Percentiles rank a stretch among this genome's conserved stretches.
These are phyloP conservation scores for Spinacia oleracea DNA, from an alignment of 179 eudicot species.

Conservation along the genomic window DNA sequence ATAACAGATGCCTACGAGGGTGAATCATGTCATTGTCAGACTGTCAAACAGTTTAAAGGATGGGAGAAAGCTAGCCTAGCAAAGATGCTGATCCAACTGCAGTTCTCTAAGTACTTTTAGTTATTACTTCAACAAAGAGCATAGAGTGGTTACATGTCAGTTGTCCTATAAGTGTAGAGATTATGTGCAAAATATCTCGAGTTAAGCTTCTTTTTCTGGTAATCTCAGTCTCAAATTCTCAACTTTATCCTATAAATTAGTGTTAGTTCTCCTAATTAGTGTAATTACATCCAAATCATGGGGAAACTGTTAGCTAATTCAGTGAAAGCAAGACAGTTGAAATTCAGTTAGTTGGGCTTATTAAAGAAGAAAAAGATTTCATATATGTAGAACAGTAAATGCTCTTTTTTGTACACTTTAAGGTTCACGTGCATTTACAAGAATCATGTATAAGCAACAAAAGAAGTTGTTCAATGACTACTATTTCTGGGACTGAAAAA, in stretches of 20 bases:
- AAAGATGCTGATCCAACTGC: slow-evolving; percentile 15
- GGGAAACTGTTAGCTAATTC: neutral
- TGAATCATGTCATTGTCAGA: neutral
- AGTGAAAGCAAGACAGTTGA: slow-evolving; percentile 8
- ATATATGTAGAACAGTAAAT: neutral
- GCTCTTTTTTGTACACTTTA: slow-evolving; percentile 12
- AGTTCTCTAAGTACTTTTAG: neutral
- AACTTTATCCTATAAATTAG: slow-evolving; percentile 8
- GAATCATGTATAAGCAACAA: slow-evolving; percentile 5
- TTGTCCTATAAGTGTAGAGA: slow-evolving; percentile 10
- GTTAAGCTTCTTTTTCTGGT: slow-evolving; percentile 13
- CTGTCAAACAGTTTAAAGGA: neutral
- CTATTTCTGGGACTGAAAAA: slow-evolving; percentile 5
- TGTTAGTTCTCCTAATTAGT: neutral
- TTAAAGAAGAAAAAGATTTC: neutral
- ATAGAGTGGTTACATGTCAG: slow-evolving; percentile 7
- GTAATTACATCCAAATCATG: neutral
- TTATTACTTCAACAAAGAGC: slow-evolving; percentile 11
- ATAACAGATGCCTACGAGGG: neutral
- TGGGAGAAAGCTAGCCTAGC: neutral
- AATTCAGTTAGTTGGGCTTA: neutral
- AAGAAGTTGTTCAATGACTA: neutral
- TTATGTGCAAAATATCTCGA: slow-evolving; percentile 12
- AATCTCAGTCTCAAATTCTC: slow-evolving; percentile 15
- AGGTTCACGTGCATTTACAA: slow-evolving; percentile 11